A percentile compares a stretch with the other conserved stretches of the same genome.
phyloP scores from a whole-genome alignment of 2,329 filamentous ascomycete species.

The Botrytis sinoallii region DNA sequence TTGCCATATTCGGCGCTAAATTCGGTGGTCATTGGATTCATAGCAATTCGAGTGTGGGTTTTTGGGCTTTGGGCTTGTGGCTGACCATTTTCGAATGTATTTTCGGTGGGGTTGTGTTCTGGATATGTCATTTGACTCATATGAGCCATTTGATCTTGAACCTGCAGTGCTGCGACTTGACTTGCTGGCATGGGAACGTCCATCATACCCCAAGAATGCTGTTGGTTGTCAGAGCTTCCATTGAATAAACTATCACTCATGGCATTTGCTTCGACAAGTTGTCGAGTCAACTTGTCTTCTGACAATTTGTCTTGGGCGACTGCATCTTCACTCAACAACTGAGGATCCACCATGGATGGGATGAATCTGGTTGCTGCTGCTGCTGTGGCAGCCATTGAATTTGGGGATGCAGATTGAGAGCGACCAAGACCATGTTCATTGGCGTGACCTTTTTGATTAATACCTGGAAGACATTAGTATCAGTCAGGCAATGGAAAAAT shows the following conservation, averaged over 20 bases:
- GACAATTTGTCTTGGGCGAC: conserved; percentile 24
- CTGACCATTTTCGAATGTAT: conserved; percentile 16
- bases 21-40: conserved; percentile 34
- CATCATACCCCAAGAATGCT: conserved; percentile 33
- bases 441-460: neutral
- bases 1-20: conserved; percentile 38
- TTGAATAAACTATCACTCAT: conserved; percentile 27
- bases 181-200: conserved; percentile 21
- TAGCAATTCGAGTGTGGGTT: conserved; percentile 29
- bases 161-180: conserved; percentile 10
- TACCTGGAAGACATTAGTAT: conserved; percentile 9
- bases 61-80: conserved; percentile 12
- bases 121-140: conserved; percentile 26
- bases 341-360: conserved; percentile 38
- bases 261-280: conserved; percentile 29
- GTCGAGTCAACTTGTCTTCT: conserved; percentile 29
- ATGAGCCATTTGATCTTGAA: conserved; percentile 15
- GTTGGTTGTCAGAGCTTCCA: conserved; percentile 24
- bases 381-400: conserved; percentile 34
- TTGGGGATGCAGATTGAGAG: conserved; percentile 33
- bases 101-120: conserved; percentile 25
- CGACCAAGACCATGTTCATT: neutral
- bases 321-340: conserved; percentile 33
- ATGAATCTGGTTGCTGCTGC: conserved; percentile 34
- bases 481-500: neutral